Percentiles rank a stretch among this genome's conserved stretches.
Conservation (phyloP, 1,139 yeast species). For the Nematodospora anomalae region DNA sequence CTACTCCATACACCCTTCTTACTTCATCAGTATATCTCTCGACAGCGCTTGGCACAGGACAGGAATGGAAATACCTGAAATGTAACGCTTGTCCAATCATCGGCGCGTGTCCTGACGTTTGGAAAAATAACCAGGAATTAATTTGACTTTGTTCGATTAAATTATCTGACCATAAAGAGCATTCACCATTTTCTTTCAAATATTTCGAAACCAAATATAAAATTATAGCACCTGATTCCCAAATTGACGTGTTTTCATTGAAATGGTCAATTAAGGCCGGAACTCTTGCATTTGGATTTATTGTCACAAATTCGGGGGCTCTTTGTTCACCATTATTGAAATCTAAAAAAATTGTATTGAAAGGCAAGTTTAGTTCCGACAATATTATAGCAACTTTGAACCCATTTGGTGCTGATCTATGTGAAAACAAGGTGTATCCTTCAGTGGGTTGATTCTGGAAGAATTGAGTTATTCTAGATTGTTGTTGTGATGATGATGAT, state of each 20-base stretch:
- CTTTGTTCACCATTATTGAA: conserved; percentile 89
- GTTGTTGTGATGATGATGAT: conserved; percentile 30
- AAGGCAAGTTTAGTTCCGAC: conserved; percentile 76
- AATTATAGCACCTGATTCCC: conserved; percentile 95
- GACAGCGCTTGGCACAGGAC: conserved; percentile 84
- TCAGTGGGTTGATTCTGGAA: conserved; percentile 77
- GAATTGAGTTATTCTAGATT: conserved; percentile 67
- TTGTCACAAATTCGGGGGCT: conserved; percentile 87
- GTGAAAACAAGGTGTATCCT: conserved; percentile 86
- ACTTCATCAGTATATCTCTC: conserved; percentile 93
- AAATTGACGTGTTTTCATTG: conserved; percentile 73
- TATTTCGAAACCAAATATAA: conserved; percentile 71
- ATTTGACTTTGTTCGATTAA: conserved; percentile 84
- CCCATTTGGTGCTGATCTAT: conserved; percentile 94
- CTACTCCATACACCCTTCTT: conserved; percentile 87
- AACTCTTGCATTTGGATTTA: conserved; percentile 92
- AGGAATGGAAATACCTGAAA: conserved; percentile 87
- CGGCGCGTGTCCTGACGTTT: conserved; percentile 95
- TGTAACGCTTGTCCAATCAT: conserved; percentile 98
- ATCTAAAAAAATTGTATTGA: conserved; percentile 83
- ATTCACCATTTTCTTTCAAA: conserved; percentile 67
- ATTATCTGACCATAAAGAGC: conserved; percentile 80
- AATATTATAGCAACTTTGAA: conserved; percentile 92
- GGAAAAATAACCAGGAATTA: conserved; percentile 88
- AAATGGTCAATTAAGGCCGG: conserved; percentile 92